Evolutionary conservation across 2,329 filamentous ascomycete species (phyloP).

Genomic region (Calonectria pseudoreteaudii): DNA sequence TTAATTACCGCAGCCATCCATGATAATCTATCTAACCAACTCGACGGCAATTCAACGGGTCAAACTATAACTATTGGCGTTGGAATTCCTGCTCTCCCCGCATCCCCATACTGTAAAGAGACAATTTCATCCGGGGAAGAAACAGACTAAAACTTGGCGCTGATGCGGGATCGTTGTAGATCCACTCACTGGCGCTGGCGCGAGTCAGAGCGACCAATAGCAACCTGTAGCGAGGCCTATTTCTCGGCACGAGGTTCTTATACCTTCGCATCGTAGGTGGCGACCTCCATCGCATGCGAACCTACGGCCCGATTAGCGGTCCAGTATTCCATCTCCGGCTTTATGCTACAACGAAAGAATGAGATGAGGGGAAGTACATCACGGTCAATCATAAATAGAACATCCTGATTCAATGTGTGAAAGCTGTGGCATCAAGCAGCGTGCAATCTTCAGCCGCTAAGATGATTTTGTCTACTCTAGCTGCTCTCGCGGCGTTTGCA

Average conservation of each 20-base stretch:
- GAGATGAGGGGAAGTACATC: neutral
- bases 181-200: neutral
- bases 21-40: neutral
- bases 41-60: neutral
- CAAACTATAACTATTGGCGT: neutral
- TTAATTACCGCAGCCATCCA: neutral
- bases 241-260: neutral
- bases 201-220: neutral
- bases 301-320: neutral
- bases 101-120: neutral
- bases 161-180: neutral
- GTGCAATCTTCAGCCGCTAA: neutral
- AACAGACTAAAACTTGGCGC: neutral
- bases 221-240: neutral
- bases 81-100: neutral
- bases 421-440: neutral
- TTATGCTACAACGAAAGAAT: neutral
- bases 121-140: neutral
- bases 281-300: neutral
- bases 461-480: neutral
- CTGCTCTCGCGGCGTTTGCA: neutral
- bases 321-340: neutral
- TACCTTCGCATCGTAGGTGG: neutral
- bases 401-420: neutral
- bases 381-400: neutral